Evolutionary conservation across 2,329 filamentous ascomycete genomes (phyloP).

Genomic region (Stachybotrys echinatus): DNA sequence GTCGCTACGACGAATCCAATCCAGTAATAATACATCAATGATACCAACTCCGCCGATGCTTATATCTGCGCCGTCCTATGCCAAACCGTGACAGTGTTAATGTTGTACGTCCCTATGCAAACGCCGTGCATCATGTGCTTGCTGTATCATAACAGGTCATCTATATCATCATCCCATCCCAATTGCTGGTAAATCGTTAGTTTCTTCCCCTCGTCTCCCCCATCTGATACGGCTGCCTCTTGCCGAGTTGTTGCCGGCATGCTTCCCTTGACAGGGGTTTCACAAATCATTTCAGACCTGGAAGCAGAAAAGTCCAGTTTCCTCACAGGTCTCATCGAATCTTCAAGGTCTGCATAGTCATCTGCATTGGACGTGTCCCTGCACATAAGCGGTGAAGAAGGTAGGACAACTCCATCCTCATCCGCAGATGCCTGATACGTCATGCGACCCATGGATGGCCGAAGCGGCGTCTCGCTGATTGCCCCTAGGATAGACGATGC

Average conservation of each 20-base stretch:
- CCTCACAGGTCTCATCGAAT: conserved; percentile 9
- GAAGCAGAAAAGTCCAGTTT: conserved; percentile 11
- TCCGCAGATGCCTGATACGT: conserved; percentile 21
- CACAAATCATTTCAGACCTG: conserved; percentile 19
- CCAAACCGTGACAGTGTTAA: background rate
- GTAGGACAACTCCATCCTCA: conserved; percentile 22
- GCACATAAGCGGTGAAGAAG: conserved; percentile 29
- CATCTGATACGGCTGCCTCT: conserved; percentile 9
- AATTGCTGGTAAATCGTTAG: conserved; percentile 48
- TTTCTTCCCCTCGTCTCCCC: conserved; percentile 16
- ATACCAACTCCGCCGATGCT: conserved; percentile 4
- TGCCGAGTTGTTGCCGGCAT: conserved; percentile 10
- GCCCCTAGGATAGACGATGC: conserved; percentile 21
- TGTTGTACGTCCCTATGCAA: conserved; percentile 6
- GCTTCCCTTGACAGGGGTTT: conserved; percentile 33
- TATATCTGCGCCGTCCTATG: background rate
- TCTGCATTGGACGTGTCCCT: conserved; percentile 13
- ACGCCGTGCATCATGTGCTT: conserved; percentile 4
- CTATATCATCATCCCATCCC: conserved; percentile 54
- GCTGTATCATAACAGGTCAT: conserved; percentile 34
- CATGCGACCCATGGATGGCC: conserved; percentile 12
- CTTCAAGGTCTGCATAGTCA: conserved; percentile 9
- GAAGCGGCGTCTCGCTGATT: conserved; percentile 25
- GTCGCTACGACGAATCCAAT: conserved; percentile 12
- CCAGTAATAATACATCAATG: conserved; percentile 14